Evolutionary conservation across 2,329 filamentous ascomycete species (phyloP), one percentile per base, ranked within the genome.

Genomic region (Chaetomium globosum): DNA sequence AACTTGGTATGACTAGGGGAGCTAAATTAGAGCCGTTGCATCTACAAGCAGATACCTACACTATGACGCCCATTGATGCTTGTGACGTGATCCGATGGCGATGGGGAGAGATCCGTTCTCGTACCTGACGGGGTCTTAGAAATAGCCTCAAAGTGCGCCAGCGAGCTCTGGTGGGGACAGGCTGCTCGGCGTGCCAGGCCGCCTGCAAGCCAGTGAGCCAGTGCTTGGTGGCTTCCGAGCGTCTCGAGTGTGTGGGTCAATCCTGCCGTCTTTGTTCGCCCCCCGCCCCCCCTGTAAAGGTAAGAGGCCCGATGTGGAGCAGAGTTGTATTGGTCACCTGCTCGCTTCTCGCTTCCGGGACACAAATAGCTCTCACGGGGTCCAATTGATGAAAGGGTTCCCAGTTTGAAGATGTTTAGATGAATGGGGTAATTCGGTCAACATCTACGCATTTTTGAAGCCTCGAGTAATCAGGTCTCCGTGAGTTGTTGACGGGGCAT

Each of bases 301-400:
- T 59, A 55, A 13, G 43, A 66, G 28, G 51, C 60, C 43, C 57
- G 59, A 56, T 65, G 64, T 62, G 64, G 64, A 19, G n/a, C 64
- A 58, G 26, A 30, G 59, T 51, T 21, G 64, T 19, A 56, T 63
- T 64, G 65, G 65, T 63, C 65, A 66, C 65, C 65, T 66, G 65
- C 59, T 46, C 26, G 52, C 55, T 49, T 56, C 53, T 13, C 53
- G 48, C 49, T 55, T 61, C 23, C 46, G 12, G 28, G 21, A 43
- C 49, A 21, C 55, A 51, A 59, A 58, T 36, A 59, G 55, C 62
- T 54, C 28, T 43, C 39, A 43, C 13, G 16, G 46, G 49, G 26
- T 55, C n/a, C 36, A 55, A 30, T n/a, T 33, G 33, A 43, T 21
- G 39, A 21, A 51, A 30, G 26, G 56, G 16, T 21, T 31, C 53